phyloP scores from a whole-genome alignment of 495 filamentous ascomycete genomes.

The Thermochaetoides thermophila region DNA sequence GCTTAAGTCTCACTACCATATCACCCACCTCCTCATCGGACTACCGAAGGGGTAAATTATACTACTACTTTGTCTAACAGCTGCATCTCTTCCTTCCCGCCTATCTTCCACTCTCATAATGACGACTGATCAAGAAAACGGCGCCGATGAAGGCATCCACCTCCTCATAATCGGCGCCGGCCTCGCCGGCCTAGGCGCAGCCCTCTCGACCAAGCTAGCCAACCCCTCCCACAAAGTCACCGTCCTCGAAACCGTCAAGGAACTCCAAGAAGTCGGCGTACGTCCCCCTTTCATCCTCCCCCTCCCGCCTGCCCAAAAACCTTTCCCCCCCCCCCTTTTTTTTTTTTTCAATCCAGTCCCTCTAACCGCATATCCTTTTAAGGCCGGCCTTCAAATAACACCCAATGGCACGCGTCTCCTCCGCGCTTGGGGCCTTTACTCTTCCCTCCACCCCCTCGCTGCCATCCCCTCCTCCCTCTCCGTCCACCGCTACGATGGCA shows the following conservation, averaged over 20 bases:
- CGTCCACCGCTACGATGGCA: conserved; percentile 44
- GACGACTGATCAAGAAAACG: neutral
- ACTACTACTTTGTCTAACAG: too few species aligned
- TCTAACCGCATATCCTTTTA: too few species aligned
- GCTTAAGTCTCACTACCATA: too few species aligned
- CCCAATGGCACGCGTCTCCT: conserved; percentile 39
- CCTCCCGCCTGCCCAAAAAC: neutral
- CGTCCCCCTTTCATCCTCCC: conserved; percentile 6
- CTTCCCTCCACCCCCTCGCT: conserved; percentile 30
- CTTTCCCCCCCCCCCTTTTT: too few species aligned
- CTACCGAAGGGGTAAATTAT: too few species aligned
- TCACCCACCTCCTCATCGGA: too few species aligned
- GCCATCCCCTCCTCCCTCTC: conserved; percentile 38
- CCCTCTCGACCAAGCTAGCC: conserved; percentile 35
- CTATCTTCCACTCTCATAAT: neutral
- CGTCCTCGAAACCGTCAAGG: conserved; percentile 34
- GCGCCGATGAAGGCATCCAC: conserved; percentile 8
- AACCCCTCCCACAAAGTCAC: conserved; percentile 36
- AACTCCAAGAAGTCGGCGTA: conserved; percentile 31
- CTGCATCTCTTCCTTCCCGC: too few species aligned
- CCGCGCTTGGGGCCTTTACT: conserved; percentile 33
- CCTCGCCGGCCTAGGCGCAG: conserved; percentile 41
- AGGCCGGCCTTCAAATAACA: conserved; percentile 39
- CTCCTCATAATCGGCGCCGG: conserved; percentile 43
- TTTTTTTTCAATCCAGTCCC: too few species aligned